Evolutionary conservation across 805 yeast species (phyloP), one percentile per base, ranked within the genome.

Genomic region (Pichia cabralensis): DNA sequence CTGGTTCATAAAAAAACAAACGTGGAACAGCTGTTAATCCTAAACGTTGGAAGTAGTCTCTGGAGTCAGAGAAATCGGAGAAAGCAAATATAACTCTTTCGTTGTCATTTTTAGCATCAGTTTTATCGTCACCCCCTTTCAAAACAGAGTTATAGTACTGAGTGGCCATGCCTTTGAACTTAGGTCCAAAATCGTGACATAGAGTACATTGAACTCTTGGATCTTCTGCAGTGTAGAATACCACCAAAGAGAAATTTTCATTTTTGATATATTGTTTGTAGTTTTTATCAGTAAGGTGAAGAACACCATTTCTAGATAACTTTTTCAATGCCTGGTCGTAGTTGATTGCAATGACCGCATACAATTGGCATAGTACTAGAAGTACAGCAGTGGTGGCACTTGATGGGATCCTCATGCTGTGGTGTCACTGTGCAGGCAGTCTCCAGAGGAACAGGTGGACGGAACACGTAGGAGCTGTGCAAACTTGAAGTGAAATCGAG

Each of bases 11-110:
- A 24, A 44, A 44, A 55, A 63, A 77, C 29, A 86, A 50, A 50
- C 81, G 76, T 21, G 98, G 98, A 19, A 89, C 95, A 36, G 76
- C 75, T 45, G 71, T 71, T 47, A 89, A 62, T 7, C 62, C 49
- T 45, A 80, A 61, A 12, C 62, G 53, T 46, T 64, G 65, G 57
- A 75, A 81, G 10, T 71, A 56, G 29, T 60, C 59, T 46, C 67
- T 68, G 12, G 76, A 66, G 30, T 73, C 73, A 30, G 65, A 59
- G 49, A 82, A 76, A 50, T 89, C 95, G 12, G 94, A 76, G 28
- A 67, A 60, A 13, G 83, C 82, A 55, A 89, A 83, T 61, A 71
- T 76, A 25, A 88, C 58, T 21, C 38, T 30, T 13, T 37, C 22
- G 15, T 30, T 39, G 17, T 40, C 44, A n/a, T 38, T 30, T n/a